Evolutionary conservation across 2,329 filamentous ascomycete species (phyloP).

Genomic region (Alternaria sp.): DNA sequence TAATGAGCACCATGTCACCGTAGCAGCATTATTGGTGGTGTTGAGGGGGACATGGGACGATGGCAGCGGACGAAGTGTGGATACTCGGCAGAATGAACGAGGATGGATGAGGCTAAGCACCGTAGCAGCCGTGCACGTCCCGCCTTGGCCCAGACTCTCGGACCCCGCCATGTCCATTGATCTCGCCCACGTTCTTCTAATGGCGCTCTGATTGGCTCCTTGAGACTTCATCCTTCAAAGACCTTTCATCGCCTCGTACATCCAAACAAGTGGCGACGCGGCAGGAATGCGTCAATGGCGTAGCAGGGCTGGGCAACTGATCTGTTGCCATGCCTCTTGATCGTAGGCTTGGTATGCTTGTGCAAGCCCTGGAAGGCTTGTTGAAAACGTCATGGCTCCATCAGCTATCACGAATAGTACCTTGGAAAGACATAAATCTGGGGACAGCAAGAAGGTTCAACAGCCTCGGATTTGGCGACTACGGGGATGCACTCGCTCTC

Average conservation of each 20-base stretch:
- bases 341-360: conserved; percentile 28
- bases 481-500: conserved; percentile 15
- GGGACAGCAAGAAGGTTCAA: too few species aligned
- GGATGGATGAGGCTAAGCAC: not conserved
- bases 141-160: conserved; percentile 3
- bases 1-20: conserved; percentile 7
- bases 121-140: conserved; percentile 9
- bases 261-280: conserved; percentile 8
- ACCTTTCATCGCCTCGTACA: conserved; percentile 7
- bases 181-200: conserved; percentile 17
- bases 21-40: not conserved
- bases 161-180: conserved; percentile 20
- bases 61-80: conserved; percentile 7
- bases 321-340: conserved; percentile 13
- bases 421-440: conserved; percentile 3
- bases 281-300: conserved; percentile 13
- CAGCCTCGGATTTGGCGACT: not conserved
- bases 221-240: conserved; percentile 7
- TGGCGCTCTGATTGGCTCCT: conserved; percentile 25
- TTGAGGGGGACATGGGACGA: conserved; percentile 6
- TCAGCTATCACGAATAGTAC: not conserved
- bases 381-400: conserved; percentile 18
- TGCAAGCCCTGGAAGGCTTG: conserved; percentile 23
- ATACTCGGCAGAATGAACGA: conserved; percentile 9
- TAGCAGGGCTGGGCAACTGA: not conserved